Base-by-base conservation (phyloP, 2,329 filamentous ascomycete genomes). In the Apiospora phragmitis region DNA sequence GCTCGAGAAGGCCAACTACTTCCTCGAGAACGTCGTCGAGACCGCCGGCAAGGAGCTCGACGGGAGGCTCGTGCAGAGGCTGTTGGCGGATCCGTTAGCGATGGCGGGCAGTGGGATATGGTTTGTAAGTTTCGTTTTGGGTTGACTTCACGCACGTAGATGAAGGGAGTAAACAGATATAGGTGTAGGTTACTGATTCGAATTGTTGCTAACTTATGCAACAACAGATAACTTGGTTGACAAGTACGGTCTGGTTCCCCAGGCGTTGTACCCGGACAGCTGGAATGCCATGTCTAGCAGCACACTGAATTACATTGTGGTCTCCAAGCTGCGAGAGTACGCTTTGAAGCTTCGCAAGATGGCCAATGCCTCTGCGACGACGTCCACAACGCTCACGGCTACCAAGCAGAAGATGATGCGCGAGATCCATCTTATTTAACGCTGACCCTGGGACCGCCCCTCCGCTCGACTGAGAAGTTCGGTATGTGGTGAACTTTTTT, bases 41-140 rank as follows among this genome's bases (percentile, higher is more conserved):
- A 97, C 94, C 0, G 87, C 89, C 18, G 84, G 85, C 68, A 87
- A 94, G 75, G 89, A 91, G 43, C 85, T 97, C 1, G 93, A 95
- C 74, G 87, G 90, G 29, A 85, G 94, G 12, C 82, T 97, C 4
- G 86, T 97, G 3, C 91, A 94, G 79, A 87, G 87, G 4, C 82
- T 97, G 4, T 84, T 95, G 38, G 82, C 84, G 0, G 86, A 88
- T 29, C 91, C 0, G 90, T 96, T 5, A 89, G 88, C 9, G 94
- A 97, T 78, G 94, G 94, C 38, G 94, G 94, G 0, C 94, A 97
- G 80, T 97, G 93, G 93, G 94, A 97, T 80, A 97, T 97, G 94
- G 92, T 41, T 35, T 62, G 55, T 62, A 62, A 62, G 55, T 62
- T n/a, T 38, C 0, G 21, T 62, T 21, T 35, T 4, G 5, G 5